Evolutionary conservation across 2,329 filamentous ascomycete species (phyloP), one percentile per base, ranked within the genome.

Genomic region (Trichoderma sp.): DNA sequence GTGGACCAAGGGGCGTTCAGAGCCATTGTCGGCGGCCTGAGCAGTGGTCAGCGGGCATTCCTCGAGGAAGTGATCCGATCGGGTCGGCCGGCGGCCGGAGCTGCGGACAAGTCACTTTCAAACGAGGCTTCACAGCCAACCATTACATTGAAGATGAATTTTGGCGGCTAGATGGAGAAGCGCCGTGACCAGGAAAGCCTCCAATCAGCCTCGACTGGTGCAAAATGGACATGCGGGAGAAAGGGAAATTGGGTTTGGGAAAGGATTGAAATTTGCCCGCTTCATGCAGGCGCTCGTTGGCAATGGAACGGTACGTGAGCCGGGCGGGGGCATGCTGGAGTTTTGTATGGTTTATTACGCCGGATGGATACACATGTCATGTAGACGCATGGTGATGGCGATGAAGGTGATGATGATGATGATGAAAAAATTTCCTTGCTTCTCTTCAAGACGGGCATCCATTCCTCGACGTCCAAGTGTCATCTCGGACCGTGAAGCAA

Each of bases 131-230:
- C 84, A 32, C 89, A 89, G 81, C 96, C 96, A 14, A 96, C 86
- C 74, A 99, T 99, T 86, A 94, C 94, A 69, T 82, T 99, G 79
- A 96, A 97, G 87, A 97, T 98, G 93, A 87, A 97, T 81, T 98
- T 99, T 86, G 89, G 89, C 6, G 83, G 84, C 57, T 81, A 76
- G 76, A 70, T 62, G 60, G 56, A 72, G 53, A 43, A 36, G 34
- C 36, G 18, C 14, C 30, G 56, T 56, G 21, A 9, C 21, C 58
- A 39, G 28, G 36, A n/a, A n/a, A 36, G 15, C 28, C 34, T 32
- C 36, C 61, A 70, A 70, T 65, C 51, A 57, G 11, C 21, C 12
- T 15, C 39, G 18, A 8, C 28, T 4, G 34, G 21, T 43, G 26
- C 32, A 47, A 60, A 32, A 26, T 26, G 15, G 65, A 18, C 63